Percentiles rank a stretch among this genome's conserved stretches.
phyloP scores from a whole-genome alignment of 805 yeast species.

The Wickerhamiella musiphila region DNA sequence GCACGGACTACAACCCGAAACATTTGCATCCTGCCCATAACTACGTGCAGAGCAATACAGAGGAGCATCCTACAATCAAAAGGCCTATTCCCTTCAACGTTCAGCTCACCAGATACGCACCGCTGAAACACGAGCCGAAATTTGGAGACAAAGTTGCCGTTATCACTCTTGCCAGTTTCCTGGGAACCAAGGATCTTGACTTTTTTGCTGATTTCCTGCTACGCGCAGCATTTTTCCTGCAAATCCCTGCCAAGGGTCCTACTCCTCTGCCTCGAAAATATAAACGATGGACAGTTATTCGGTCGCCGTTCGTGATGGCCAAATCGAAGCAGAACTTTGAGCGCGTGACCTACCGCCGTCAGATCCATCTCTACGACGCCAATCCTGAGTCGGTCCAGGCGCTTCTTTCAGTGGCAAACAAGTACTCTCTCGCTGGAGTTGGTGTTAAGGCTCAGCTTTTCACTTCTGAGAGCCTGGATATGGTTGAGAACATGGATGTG shows the following conservation, averaged over 20 bases:
- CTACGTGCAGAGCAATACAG: too few species aligned
- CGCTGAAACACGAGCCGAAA: slow-evolving; percentile 46
- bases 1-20: slow-evolving; percentile 2
- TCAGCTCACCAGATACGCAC: slow-evolving; percentile 65
- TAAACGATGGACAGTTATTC: slow-evolving; percentile 84
- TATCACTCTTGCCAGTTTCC: slow-evolving; percentile 47
- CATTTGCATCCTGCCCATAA: slow-evolving; percentile 13
- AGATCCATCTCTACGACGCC: slow-evolving; percentile 65
- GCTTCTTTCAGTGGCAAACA: slow-evolving; percentile 60
- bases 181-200: slow-evolving; percentile 50
- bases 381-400: slow-evolving; percentile 70
- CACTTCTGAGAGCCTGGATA: slow-evolving; percentile 32
- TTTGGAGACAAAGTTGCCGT: slow-evolving; percentile 70
- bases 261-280: slow-evolving; percentile 49
- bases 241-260: slow-evolving; percentile 71
- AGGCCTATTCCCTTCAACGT: slow-evolving; percentile 72
- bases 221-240: slow-evolving; percentile 78
- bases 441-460: slow-evolving; percentile 62
- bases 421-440: slow-evolving; percentile 65
- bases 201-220: slow-evolving; percentile 71
- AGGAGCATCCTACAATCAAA: slow-evolving; percentile 1
- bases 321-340: slow-evolving; percentile 88
- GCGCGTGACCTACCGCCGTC: slow-evolving; percentile 65
- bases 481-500: slow-evolving; percentile 17
- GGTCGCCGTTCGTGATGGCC: slow-evolving; percentile 87